Evolutionary conservation across 2,329 filamentous ascomycete genomes (phyloP).

Genomic region (Penicillium sp.): DNA sequence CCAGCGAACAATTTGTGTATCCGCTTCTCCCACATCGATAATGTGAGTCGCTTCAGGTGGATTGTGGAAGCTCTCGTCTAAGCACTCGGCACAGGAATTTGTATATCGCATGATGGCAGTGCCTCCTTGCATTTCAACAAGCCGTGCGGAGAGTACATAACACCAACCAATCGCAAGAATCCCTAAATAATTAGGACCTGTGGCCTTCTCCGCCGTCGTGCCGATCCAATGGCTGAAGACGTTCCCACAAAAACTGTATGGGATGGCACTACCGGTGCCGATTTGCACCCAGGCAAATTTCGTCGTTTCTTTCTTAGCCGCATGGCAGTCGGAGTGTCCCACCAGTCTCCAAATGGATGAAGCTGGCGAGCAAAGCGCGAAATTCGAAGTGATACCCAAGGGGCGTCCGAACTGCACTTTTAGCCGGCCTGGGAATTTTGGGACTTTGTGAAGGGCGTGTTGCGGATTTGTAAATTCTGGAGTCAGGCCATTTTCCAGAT

Average conservation of each 20-base stretch:
- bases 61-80: neutral
- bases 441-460: constrained; percentile 9
- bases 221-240: constrained; percentile 7
- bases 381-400: constrained; percentile 1
- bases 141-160: constrained; percentile 14
- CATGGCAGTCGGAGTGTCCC: constrained; percentile 6
- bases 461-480: constrained; percentile 8
- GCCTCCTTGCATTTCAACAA: constrained; percentile 12
- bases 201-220: neutral
- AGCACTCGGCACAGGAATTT: neutral
- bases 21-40: constrained; percentile 1
- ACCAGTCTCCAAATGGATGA: constrained; percentile 9
- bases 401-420: neutral
- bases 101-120: constrained; percentile 11
- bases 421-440: constrained; percentile 4
- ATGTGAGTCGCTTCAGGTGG: neutral
- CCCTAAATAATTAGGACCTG: constrained; percentile 7
- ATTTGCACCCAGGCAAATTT: constrained; percentile 1
- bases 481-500: constrained; percentile 1
- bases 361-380: constrained; percentile 5
- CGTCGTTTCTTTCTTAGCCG: constrained; percentile 5
- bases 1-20: constrained; percentile 7
- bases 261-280: constrained; percentile 5
- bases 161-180: constrained; percentile 14
- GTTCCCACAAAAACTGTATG: constrained; percentile 5